phyloP scores from a whole-genome alignment of 1,139 yeast genomes.

The Komagataea norvegica region DNA sequence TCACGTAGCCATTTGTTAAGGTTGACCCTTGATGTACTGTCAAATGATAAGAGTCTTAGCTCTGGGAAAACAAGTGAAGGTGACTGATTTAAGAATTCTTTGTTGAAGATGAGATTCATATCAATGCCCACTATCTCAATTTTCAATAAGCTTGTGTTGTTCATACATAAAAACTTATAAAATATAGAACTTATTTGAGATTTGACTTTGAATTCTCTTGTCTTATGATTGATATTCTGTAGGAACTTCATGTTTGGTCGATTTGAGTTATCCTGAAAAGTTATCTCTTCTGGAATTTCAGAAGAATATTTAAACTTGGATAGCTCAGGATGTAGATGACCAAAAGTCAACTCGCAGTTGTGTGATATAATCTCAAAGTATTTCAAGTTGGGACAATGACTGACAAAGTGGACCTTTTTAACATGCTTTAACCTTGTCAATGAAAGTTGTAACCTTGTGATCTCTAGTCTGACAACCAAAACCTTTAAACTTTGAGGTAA shows the following conservation, averaged over 20 bases:
- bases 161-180: conserved; percentile 8
- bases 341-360: conserved; percentile 3
- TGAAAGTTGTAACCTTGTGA: conserved; percentile 7
- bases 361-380: conserved; percentile 11
- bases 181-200: conserved; percentile 5
- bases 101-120: conserved; percentile 19
- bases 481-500: conserved; percentile 11
- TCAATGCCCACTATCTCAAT: conserved; percentile 25
- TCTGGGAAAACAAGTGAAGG: conserved; percentile 16
- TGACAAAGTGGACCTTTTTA: neutral
- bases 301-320: conserved; percentile 1
- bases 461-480: conserved; percentile 10
- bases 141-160: conserved; percentile 7
- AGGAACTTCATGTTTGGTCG: neutral
- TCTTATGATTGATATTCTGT: neutral
- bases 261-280: neutral
- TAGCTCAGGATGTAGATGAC: conserved; percentile 14
- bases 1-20: conserved; percentile 21
- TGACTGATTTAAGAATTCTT: neutral
- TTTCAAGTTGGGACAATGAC: conserved; percentile 2
- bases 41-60: conserved; percentile 25
- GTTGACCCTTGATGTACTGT: conserved; percentile 23
- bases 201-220: conserved; percentile 4
- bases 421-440: neutral
- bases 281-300: conserved; percentile 5